A percentile compares a stretch with the other conserved stretches of the same genome.
Conservation (phyloP, 1,284 basidiomycete genomes). For the Ceratobasidium sp. region DNA sequence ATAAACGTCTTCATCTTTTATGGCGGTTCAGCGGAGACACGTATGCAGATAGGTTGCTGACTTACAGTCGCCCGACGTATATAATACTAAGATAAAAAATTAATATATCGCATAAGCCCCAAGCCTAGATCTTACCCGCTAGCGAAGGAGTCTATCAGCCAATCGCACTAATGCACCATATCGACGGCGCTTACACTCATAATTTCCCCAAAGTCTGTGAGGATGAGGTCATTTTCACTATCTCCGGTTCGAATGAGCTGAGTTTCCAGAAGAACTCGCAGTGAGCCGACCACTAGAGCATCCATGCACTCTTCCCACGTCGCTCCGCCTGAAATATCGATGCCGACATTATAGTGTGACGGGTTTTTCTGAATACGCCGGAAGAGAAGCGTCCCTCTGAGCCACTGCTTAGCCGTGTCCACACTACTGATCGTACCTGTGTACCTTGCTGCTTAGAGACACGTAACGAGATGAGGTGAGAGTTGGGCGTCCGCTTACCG, state of each 20-base stretch:
- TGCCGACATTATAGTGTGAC: conserved; percentile 63
- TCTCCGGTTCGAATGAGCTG: conserved; percentile 65
- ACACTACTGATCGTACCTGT: conserved; percentile 68
- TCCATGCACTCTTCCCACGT: conserved; percentile 77
- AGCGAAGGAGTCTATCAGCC: conserved; percentile 14
- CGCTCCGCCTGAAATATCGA: conserved; percentile 54
- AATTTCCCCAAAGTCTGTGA: conserved; percentile 81
- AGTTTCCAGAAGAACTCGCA: conserved; percentile 67
- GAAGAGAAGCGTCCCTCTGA: conserved; percentile 83
- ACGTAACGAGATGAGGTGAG: conserved; percentile 57
- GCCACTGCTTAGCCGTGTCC: conserved; percentile 65
- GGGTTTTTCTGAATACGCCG: conserved; percentile 87
- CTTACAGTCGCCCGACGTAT: conserved; percentile 73
- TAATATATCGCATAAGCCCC: not conserved
- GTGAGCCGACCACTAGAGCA: conserved; percentile 73
- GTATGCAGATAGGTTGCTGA: conserved; percentile 4
- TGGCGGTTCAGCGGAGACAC: not conserved
- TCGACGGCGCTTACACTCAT: conserved; percentile 70
- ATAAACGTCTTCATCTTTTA: conserved; percentile 34
- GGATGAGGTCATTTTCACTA: conserved; percentile 59
- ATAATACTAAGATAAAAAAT: conserved; percentile 65
- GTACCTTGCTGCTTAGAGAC: conserved; percentile 55
- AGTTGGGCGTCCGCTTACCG: conserved; percentile 60
- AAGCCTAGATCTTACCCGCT: conserved; percentile 41
- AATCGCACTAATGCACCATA: not conserved